Percentiles rank a stretch among this genome's conserved stretches.
These are phyloP conservation scores for Mycena venus DNA, from an alignment of 768 basidiomycete species.

Conservation along the genomic window DNA sequence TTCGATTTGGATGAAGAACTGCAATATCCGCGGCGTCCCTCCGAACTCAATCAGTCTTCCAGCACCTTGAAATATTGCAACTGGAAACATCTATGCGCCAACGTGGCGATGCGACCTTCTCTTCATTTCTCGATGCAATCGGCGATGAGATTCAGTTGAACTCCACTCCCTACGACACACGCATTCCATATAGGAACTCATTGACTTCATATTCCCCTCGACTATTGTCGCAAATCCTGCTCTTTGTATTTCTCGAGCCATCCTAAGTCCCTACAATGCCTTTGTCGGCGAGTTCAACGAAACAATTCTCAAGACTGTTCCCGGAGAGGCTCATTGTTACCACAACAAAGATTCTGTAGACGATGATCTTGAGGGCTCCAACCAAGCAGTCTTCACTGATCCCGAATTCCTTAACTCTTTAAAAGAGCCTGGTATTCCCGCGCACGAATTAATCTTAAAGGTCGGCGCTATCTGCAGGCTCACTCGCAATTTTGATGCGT, in stretches of 20 bases:
- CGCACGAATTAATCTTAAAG: not conserved
- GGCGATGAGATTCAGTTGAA: not conserved
- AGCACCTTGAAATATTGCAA: not conserved
- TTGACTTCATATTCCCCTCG: not conserved
- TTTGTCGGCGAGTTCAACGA: too few relatives aligned
- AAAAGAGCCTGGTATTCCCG: not conserved
- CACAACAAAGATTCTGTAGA: not conserved
- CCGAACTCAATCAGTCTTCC: not conserved
- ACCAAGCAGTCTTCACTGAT: too few relatives aligned
- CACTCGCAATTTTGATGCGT: too few relatives aligned
- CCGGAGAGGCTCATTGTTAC: not conserved
- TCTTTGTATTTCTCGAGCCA: not conserved
- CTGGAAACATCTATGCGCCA: not conserved
- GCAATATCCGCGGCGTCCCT: not conserved
- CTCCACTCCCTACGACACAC: not conserved
- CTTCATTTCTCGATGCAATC: not conserved
- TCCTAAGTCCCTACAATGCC: not conserved
- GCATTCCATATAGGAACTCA: not conserved
- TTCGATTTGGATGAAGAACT: not conserved
- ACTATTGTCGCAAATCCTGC: not conserved
- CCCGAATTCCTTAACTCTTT: not conserved
- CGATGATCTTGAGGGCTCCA: not conserved
- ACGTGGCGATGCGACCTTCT: not conserved
- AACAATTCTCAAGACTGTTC: not conserved
- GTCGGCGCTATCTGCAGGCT: not conserved